A percentile compares a stretch with the other conserved stretches of the same genome.
These are phyloP conservation scores for Chaetomiaceae sp. DNA, from an alignment of 2,329 filamentous ascomycete genomes.

Conservation along the genomic window DNA sequence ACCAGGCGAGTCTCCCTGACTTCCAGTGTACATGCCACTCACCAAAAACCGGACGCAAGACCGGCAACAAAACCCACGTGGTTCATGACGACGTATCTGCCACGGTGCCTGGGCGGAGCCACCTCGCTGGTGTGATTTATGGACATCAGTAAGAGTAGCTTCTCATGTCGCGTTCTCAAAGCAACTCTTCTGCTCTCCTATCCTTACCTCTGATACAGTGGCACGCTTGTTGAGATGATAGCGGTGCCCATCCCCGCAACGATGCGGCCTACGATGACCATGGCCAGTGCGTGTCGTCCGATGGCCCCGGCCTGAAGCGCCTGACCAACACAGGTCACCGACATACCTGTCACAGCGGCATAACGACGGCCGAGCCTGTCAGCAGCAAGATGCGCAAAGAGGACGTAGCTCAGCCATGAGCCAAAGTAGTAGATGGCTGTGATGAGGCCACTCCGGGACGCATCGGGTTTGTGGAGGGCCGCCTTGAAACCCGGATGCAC, in stretches of 20 bases:
- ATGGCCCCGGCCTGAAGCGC: conserved; percentile 42
- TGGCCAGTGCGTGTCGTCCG: conserved; percentile 37
- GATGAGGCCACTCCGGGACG: conserved; percentile 46
- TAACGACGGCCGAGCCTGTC: conserved; percentile 49
- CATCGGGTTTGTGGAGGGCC: conserved; percentile 40
- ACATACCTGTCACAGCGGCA: conserved; percentile 45
- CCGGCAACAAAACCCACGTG: conserved; percentile 54
- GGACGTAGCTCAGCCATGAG: conserved; percentile 50
- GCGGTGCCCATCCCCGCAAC: conserved; percentile 50
- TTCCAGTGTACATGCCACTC: conserved; percentile 20
- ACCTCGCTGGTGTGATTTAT: conserved; percentile 44
- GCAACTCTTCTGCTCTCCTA: no score
- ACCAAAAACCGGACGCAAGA: conserved; percentile 52
- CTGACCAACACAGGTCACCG: conserved; percentile 44
- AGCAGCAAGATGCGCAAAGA: conserved; percentile 47
- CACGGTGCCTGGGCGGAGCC: conserved; percentile 48
- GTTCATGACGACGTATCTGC: conserved; percentile 54
- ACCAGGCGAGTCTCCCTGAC: no score
- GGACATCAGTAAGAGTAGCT: neutral
- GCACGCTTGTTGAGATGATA: conserved; percentile 52
- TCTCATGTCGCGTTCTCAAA: no score
- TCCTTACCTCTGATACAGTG: conserved; percentile 52
- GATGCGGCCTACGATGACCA: conserved; percentile 48
- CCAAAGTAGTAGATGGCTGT: conserved; percentile 55
- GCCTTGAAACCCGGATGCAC: conserved; percentile 51